Evolutionary conservation across 2,329 filamentous ascomycete species (phyloP), one percentile per base, ranked within the genome.

Genomic region (Pseudohalonectria lignicola): DNA sequence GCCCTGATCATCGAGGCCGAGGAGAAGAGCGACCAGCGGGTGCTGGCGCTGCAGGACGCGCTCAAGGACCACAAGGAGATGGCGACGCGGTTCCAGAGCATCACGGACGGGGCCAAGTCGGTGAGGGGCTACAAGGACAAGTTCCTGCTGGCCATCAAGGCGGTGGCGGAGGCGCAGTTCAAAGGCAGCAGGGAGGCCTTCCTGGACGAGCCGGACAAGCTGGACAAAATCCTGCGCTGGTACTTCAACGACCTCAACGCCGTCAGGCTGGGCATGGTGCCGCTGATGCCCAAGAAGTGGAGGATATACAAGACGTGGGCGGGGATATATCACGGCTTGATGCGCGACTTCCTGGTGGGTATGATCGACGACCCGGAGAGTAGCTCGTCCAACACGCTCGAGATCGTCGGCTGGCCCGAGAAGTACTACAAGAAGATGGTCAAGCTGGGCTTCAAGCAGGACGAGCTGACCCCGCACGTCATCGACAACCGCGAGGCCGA

Each of bases 201-300:
- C 57, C 63, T 90, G 38, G 82, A 82, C 28, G 86, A 96, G 53
- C 85, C 92, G 0, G 74, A 80, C 36, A 78, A 76, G 50, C 69
- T 98, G 34, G 85, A 93, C 46, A 94, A 94, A 66, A 79, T 76
- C 47, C 76, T 94, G 61, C 84, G 84, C 53, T 98, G 92, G 92
- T 98, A 79, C 61, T 98, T 96, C 66, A 95, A 96, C 63, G 90
- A 98, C 57, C 73, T 98, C 28, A 94, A 93, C 59, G 87, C 86
- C 4, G 90, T 95, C 53, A 87, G 90, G 59, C 73, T 93, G 45
- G 90, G 92, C 53, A 94, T 98, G 85, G 76, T 83, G 43, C 76
- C 77, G 20, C 69, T 98, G 38, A 88, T 95, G 76, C 92, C 93
- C 8, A 90, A 85, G 62, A 94, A 92, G 59, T 98, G 92, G 92